Evolutionary conservation across 495 filamentous ascomycete genomes (phyloP).

Genomic region (Copromyces sp.): DNA sequence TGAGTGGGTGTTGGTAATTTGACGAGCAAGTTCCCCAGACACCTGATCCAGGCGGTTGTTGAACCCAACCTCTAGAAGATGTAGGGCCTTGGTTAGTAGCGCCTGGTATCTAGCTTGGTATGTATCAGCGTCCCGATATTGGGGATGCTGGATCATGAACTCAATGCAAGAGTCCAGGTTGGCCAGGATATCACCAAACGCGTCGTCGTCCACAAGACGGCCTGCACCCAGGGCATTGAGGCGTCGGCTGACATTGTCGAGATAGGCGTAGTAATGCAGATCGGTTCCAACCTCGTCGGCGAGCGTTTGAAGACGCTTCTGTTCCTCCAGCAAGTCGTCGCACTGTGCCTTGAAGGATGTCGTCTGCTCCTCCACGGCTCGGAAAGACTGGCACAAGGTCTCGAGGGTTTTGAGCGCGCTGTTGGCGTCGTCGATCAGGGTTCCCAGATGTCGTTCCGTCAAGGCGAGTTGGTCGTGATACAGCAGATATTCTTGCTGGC

Average conservation of each 20-base stretch:
- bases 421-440: slow-evolving; percentile 66
- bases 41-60: slow-evolving; percentile 33
- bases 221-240: slow-evolving; percentile 87
- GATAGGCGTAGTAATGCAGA: slow-evolving; percentile 80
- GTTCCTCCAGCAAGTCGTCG: slow-evolving; percentile 69
- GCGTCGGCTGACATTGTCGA: slow-evolving; percentile 79
- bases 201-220: slow-evolving; percentile 67
- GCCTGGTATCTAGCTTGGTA: slow-evolving; percentile 89
- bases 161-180: slow-evolving; percentile 81
- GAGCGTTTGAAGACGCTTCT: slow-evolving; percentile 62
- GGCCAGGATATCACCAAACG: slow-evolving; percentile 74
- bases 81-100: slow-evolving; percentile 50
- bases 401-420: slow-evolving; percentile 63
- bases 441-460: slow-evolving; percentile 68
- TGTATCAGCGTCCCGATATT: slow-evolving; percentile 74
- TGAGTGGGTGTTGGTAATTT: slow-evolving; percentile 36
- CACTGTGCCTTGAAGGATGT: slow-evolving; percentile 85
- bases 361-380: slow-evolving; percentile 77
- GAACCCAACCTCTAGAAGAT: slow-evolving; percentile 44
- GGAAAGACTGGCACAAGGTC: slow-evolving; percentile 71
- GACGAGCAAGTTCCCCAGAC: slow-evolving; percentile 34
- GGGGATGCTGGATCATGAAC: slow-evolving; percentile 74
- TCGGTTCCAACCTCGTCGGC: slow-evolving; percentile 76
- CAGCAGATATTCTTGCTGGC: slow-evolving; percentile 75
- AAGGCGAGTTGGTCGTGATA: slow-evolving; percentile 71